Percentiles rank a stretch among this genome's conserved stretches.
phyloP scores from a whole-genome alignment of 2,329 filamentous ascomycete genomes.

The Mollisiaceae sp. region DNA sequence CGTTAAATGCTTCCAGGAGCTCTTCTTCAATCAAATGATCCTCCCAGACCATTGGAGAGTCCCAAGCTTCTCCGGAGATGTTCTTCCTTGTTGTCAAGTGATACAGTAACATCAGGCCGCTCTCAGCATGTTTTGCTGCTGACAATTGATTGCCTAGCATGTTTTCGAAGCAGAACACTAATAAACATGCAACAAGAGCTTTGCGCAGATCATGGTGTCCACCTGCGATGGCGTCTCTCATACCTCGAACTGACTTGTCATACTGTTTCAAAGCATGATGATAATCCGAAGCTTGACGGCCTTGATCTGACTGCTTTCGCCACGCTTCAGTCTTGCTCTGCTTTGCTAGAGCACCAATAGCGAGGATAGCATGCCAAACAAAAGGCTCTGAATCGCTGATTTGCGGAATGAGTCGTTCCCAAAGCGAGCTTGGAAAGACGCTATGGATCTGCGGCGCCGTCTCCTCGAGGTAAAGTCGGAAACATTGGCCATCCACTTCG shows the following conservation, averaged over 20 bases:
- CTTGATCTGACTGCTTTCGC: not conserved
- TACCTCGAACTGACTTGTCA: slow-evolving; percentile 23
- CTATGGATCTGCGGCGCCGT: slow-evolving; percentile 26
- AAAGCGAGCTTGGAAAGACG: slow-evolving; percentile 24
- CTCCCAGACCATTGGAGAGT: slow-evolving; percentile 7
- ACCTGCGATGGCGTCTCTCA: slow-evolving; percentile 26
- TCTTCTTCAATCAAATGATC: slow-evolving; percentile 18
- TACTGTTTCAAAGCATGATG: slow-evolving; percentile 29
- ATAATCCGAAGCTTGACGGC: slow-evolving; percentile 8
- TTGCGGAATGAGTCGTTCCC: slow-evolving; percentile 32
- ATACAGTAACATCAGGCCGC: slow-evolving; percentile 27
- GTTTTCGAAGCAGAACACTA: slow-evolving; percentile 28
- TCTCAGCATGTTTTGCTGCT: slow-evolving; percentile 25
- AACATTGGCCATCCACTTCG: slow-evolving; percentile 26
- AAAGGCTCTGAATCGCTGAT: slow-evolving; percentile 29
- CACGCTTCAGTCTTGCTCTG: slow-evolving; percentile 8
- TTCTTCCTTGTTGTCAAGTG: slow-evolving; percentile 10
- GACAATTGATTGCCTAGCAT: slow-evolving; percentile 23
- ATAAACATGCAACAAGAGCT: slow-evolving; percentile 25
- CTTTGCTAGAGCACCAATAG: slow-evolving; percentile 28
- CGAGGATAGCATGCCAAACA: slow-evolving; percentile 30
- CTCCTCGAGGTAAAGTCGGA: slow-evolving; percentile 30
- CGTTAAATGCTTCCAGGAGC: slow-evolving; percentile 21
- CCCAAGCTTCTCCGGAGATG: not conserved
- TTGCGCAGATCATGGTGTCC: slow-evolving; percentile 23